Evolutionary conservation across 441 rosid genomes (phyloP).

Genomic region (Caryocar brasiliense): DNA sequence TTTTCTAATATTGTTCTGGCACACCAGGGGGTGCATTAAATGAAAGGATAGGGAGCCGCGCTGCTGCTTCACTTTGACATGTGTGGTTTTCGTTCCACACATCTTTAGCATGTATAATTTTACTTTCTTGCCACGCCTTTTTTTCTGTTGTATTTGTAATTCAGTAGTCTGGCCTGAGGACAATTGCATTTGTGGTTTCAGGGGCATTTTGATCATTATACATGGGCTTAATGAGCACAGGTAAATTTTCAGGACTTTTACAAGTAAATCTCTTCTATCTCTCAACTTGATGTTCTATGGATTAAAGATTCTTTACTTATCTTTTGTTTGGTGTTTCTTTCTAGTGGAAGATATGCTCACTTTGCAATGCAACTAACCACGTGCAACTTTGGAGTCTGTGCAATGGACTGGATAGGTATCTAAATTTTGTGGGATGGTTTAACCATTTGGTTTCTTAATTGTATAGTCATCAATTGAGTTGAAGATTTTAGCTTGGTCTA

Average conservation of each 20-base stretch:
- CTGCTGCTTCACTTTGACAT: conserved; percentile 3
- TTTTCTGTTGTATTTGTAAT: neutral
- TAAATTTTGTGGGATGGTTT: neutral
- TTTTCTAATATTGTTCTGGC: neutral
- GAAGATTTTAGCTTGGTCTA: no score
- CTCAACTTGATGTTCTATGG: neutral
- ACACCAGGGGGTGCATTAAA: neutral
- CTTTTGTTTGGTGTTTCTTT: conserved; percentile 1
- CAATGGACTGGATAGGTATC: conserved; percentile 95
- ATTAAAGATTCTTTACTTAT: neutral
- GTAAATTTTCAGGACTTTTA: conserved; percentile 23
- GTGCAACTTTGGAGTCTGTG: conserved; percentile 62
- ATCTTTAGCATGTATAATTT: conserved; percentile 6
- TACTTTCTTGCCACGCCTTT: neutral
- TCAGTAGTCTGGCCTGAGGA: neutral
- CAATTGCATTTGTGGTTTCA: conserved; percentile 23
- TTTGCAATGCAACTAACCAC: conserved; percentile 77
- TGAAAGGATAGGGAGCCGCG: neutral
- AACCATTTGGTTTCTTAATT: neutral
- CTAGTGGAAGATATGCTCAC: conserved; percentile 82
- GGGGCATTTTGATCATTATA: conserved; percentile 78
- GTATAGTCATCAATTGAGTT: no score
- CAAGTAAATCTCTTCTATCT: neutral
- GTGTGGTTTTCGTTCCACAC: neutral
- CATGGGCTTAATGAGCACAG: conserved; percentile 95